Percentiles rank a stretch among this genome's conserved stretches.
phyloP scores from a whole-genome alignment of 108 stramenopile species.

The Discostella stelligeroides region DNA sequence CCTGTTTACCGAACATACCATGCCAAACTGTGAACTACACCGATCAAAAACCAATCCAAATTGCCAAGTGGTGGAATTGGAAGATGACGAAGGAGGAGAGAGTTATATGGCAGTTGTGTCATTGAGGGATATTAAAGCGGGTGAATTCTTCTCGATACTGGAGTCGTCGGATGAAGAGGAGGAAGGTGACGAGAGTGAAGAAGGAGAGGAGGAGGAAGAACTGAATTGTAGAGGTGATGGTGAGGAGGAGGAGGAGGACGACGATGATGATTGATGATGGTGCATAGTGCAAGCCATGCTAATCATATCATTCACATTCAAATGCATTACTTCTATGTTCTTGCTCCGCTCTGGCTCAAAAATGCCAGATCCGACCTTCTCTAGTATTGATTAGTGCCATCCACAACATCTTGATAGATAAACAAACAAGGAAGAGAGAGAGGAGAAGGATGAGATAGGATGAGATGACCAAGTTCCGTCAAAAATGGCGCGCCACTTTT shows the following conservation, averaged over 20 bases:
- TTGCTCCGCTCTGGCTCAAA: too few relatives aligned
- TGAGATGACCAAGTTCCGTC: too few relatives aligned
- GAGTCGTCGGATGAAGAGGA: slow-evolving; percentile 68
- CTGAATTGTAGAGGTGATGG: not conserved
- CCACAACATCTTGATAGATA: too few relatives aligned
- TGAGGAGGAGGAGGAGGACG: slow-evolving; percentile 3
- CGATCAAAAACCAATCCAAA: slow-evolving; percentile 62
- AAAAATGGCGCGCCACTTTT: too few relatives aligned
- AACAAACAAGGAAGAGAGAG: too few relatives aligned
- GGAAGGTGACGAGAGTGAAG: slow-evolving; percentile 23
- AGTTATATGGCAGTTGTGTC: slow-evolving; percentile 79
- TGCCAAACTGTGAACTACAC: slow-evolving; percentile 77
- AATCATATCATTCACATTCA: too few relatives aligned
- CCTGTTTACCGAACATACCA: slow-evolving; percentile 75
- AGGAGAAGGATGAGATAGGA: too few relatives aligned
- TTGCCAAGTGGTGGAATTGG: slow-evolving; percentile 75
- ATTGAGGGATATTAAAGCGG: slow-evolving; percentile 58
- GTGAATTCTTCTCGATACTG: slow-evolving; percentile 85
- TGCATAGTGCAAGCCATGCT: too few relatives aligned
- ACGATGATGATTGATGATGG: not conserved
- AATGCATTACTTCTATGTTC: too few relatives aligned
- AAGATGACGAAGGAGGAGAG: slow-evolving; percentile 68
- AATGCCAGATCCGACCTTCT: too few relatives aligned
- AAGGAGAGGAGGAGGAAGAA: slow-evolving; percentile 22
- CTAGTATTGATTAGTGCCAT: too few relatives aligned